These are phyloP conservation scores for Chytriomyces sp. DNA, from an alignment of 192 early-diverging fungal genomes.

Conservation along the genomic window DNA sequence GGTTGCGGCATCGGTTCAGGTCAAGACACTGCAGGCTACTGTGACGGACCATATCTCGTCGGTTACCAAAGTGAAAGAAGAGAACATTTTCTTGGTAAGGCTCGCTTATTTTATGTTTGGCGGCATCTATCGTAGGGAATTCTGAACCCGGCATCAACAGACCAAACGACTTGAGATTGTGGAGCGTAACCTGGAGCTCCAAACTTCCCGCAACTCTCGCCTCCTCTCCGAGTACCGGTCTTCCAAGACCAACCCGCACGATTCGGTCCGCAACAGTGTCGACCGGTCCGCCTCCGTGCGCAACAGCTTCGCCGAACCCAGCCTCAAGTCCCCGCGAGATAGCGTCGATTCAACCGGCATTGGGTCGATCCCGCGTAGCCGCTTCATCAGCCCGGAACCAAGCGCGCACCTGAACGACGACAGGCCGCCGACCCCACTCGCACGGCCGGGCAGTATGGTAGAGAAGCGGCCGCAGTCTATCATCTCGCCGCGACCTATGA, in stretches of 20 bases:
- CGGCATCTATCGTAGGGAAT: too few species aligned
- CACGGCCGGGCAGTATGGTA: too few species aligned
- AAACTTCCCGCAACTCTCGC: not conserved
- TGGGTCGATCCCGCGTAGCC: not conserved
- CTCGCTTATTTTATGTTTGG: not conserved
- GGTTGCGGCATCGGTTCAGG: not conserved
- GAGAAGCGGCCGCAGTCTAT: too few species aligned
- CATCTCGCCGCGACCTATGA: too few species aligned
- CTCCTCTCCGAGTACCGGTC: too few species aligned
- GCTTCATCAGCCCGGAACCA: not conserved
- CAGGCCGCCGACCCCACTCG: not conserved
- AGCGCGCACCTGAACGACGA: not conserved
- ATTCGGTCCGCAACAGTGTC: not conserved
- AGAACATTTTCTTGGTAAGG: not conserved
- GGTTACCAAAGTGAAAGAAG: not conserved
- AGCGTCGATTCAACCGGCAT: not conserved
- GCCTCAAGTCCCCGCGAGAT: not conserved
- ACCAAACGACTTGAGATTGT: slow-evolving; percentile 11
- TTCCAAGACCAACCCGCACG: not conserved
- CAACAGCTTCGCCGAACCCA: not conserved
- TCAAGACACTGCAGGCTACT: not conserved
- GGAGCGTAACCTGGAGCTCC: slow-evolving; percentile 6
- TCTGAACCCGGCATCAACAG: not conserved
- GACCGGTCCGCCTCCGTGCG: not conserved
- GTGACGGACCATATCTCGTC: not conserved